Evolutionary conservation across 768 basidiomycete species (phyloP), one percentile per base, ranked within the genome.

Genomic region (Dentipellis fragilis): DNA sequence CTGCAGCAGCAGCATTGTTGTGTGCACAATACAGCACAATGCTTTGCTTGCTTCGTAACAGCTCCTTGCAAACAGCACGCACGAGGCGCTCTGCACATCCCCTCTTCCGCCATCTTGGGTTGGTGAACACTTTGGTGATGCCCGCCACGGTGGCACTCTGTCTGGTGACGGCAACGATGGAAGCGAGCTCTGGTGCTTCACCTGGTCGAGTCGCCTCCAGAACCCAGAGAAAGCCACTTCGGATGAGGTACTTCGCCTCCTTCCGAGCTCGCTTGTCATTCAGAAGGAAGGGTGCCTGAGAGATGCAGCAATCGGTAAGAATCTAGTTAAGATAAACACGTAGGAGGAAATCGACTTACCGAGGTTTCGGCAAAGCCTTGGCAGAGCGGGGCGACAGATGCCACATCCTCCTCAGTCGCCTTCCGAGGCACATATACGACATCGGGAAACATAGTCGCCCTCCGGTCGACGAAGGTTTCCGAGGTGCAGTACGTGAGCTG

Each of bases 121-220:
- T 70, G 0, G 88, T 89, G 63, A 72, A 84, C 0, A 89, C 87
- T 65, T 90, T 89, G 39, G 84, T 84, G 47, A 90, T 80, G 0
- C 83, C 78, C 2, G 81, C 79, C 22, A 84, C 75, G 4, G 62
- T 72, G 1, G 74, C 71, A 22, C 74, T 81, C 57, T 80, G 79
- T 10, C 89, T 73, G 8, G 87, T 86, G 29, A 77, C 79, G 14
- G 86, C 86, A 5, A 83, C 83, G 40, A 89, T 79, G 17, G 76
- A 87, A 0, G 86, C 83, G 19, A 83, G 74, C 23, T 75, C 73
- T 48, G 67, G 59, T 0, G 58, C 51, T 53, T 46, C 62, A 7
- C 64, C 63, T 12, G 45, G 61, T 45, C 54, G 35, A 51, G 66
- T 63, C n/a, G 80, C 71, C 53, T 76, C 69, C 59, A 81, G 81